A percentile compares a stretch with the other conserved stretches of the same genome.
Evolutionary conservation across 2,329 filamentous ascomycete species (phyloP).

Genomic region (Trichoderma koningiopsis): DNA sequence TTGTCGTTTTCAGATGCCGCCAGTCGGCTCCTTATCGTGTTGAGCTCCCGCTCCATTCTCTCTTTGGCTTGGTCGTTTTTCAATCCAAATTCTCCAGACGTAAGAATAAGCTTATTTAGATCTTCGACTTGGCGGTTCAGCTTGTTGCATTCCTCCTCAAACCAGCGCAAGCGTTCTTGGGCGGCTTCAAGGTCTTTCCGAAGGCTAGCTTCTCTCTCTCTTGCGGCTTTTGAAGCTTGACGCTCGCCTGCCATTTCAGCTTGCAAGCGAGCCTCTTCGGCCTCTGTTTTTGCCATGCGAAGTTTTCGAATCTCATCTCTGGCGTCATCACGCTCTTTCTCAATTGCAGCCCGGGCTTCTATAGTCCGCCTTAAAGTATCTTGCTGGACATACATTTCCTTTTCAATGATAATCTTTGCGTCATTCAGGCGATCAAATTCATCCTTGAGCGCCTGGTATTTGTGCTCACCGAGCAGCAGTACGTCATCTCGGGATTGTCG

Average conservation of each 20-base stretch:
- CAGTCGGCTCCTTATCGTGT: conserved; percentile 86
- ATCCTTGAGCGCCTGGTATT: conserved; percentile 76
- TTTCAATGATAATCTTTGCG: conserved; percentile 95
- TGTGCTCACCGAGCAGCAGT: conserved; percentile 85
- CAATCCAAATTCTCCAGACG: conserved; percentile 85
- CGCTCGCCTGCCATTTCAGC: conserved; percentile 81
- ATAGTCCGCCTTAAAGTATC: conserved; percentile 85
- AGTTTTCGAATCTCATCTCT: conserved; percentile 82
- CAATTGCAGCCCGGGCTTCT: conserved; percentile 76
- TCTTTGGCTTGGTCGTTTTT: conserved; percentile 95
- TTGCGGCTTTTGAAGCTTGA: conserved; percentile 73
- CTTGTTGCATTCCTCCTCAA: conserved; percentile 76
- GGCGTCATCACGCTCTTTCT: conserved; percentile 86
- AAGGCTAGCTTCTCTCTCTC: conserved; percentile 77
- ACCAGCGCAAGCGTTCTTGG: conserved; percentile 72
- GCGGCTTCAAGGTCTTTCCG: conserved; percentile 80
- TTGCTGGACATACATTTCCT: conserved; percentile 94
- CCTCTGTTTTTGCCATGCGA: conserved; percentile 78
- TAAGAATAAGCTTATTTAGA: conserved; percentile 82
- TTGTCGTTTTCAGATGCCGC: conserved; percentile 96
- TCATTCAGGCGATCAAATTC: conserved; percentile 88
- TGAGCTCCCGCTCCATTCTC: conserved; percentile 84
- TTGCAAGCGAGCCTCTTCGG: conserved; percentile 82
- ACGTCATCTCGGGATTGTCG: conserved; percentile 94
- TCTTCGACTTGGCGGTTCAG: conserved; percentile 80